A percentile compares a stretch with the other conserved stretches of the same genome.
phyloP scores from a whole-genome alignment of 208 protist genomes.

The Leishmania tropica region DNA sequence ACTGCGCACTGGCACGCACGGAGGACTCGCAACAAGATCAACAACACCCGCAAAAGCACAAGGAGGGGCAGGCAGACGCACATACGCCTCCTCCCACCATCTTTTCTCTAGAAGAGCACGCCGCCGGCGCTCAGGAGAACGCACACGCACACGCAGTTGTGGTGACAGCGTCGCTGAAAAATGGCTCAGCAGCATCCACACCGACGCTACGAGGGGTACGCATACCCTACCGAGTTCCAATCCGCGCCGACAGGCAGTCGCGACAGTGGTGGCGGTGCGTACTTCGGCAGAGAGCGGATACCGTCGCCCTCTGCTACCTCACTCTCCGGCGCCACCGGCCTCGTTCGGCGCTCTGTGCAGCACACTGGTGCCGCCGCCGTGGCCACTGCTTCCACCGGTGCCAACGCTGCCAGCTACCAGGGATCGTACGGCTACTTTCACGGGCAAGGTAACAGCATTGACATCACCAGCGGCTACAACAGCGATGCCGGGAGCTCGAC shows the following conservation, averaged over 20 bases:
- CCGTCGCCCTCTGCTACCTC: conserved; percentile 7
- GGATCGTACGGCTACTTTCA: conserved; percentile 57
- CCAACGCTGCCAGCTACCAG: conserved; percentile 6
- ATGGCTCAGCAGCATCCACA: conserved; percentile 3
- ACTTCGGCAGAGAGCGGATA: conserved; percentile 10
- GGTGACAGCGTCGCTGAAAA: neutral
- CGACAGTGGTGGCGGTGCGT: conserved; percentile 8
- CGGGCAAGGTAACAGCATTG: conserved; percentile 39
- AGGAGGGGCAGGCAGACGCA: neutral
- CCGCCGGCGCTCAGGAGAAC: neutral
- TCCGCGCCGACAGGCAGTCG: neutral
- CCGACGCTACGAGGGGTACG: conserved; percentile 23
- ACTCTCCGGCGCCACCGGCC: conserved; percentile 22
- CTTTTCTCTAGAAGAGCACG: neutral
- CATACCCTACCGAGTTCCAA: conserved; percentile 30
- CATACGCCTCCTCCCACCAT: neutral
- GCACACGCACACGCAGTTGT: neutral
- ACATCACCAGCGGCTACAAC: conserved; percentile 45
- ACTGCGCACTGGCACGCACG: neutral
- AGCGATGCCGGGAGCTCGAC: conserved; percentile 42
- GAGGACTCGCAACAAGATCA: neutral
- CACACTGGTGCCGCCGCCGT: conserved; percentile 10
- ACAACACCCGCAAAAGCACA: neutral
- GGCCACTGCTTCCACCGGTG: neutral
- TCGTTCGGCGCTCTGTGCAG: conserved; percentile 30